phyloP scores from a whole-genome alignment of 179 eudicot genomes.

The Nepenthes alata region DNA sequence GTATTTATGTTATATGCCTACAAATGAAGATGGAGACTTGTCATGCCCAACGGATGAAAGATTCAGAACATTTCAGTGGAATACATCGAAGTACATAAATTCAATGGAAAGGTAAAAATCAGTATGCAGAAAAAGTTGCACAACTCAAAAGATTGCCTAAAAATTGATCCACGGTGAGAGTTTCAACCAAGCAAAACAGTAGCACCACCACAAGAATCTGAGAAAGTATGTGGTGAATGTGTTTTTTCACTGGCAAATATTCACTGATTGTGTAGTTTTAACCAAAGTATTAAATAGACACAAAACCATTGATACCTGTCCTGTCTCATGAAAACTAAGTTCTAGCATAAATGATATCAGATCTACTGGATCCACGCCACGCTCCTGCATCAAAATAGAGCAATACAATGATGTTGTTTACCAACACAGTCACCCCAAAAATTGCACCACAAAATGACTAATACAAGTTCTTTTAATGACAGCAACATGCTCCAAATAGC shows the following conservation, averaged over 20 bases:
- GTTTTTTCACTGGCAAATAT: neutral
- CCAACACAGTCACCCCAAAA: no score
- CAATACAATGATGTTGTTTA: no score
- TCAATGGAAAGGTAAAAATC: no score
- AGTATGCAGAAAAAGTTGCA: no score
- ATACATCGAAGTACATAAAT: no score
- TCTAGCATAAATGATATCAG: conserved; percentile 85
- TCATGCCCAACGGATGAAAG: neutral
- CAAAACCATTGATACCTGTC: conserved; percentile 45
- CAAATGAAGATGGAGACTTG: conserved; percentile 5
- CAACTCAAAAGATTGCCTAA: no score
- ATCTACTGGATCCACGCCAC: conserved; percentile 76
- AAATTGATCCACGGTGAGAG: no score
- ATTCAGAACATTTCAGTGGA: no score
- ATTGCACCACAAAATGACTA: no score
- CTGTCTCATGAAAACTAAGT: conserved; percentile 93
- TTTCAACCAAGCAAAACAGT: neutral
- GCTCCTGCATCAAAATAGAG: conserved; percentile 46
- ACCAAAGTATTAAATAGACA: neutral
- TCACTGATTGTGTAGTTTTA: neutral
- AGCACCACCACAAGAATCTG: neutral
- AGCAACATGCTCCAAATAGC: no score
- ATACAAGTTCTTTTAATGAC: no score
- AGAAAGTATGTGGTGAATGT: no score
- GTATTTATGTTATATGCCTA: conserved; percentile 82